phyloP scores from a whole-genome alignment of 2,329 filamentous ascomycete genomes.

The Celoporthe dispersa region DNA sequence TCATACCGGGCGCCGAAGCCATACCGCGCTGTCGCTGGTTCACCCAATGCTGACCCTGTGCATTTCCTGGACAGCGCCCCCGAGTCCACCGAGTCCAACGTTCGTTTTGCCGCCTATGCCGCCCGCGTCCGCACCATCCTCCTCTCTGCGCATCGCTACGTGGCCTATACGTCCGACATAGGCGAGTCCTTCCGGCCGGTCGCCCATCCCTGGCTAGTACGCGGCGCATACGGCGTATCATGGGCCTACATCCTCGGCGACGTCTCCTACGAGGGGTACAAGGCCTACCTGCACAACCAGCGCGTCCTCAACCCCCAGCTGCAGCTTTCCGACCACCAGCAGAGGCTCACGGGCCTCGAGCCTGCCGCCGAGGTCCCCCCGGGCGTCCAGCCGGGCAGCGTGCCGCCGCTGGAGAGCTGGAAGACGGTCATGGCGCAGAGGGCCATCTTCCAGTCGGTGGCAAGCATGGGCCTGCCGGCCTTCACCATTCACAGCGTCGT shows the following conservation, averaged over 20 bases:
- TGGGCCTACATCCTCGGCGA: constrained; percentile 94
- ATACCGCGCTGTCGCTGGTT: background rate
- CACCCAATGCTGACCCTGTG: constrained; percentile 4
- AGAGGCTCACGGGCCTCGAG: constrained; percentile 53
- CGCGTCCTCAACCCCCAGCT: constrained; percentile 70
- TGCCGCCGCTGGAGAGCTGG: constrained; percentile 84
- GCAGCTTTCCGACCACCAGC: constrained; percentile 54
- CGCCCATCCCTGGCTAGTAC: constrained; percentile 82
- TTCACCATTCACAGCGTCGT: constrained; percentile 95
- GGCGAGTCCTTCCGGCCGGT: constrained; percentile 95
- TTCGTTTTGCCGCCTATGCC: constrained; percentile 93
- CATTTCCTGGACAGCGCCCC: constrained; percentile 56
- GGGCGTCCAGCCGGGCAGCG: constrained; percentile 42
- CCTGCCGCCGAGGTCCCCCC: constrained; percentile 9
- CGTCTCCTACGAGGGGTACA: constrained; percentile 91
- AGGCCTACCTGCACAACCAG: constrained; percentile 89
- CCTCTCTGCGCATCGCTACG: constrained; percentile 88
- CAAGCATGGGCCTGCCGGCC: constrained; percentile 91
- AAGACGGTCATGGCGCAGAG: constrained; percentile 89
- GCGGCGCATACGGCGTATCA: constrained; percentile 83
- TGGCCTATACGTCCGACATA: constrained; percentile 95
- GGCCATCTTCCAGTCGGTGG: constrained; percentile 86
- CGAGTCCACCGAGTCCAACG: constrained; percentile 80
- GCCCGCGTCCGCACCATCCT: constrained; percentile 85
- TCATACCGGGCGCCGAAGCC: background rate